Evolutionary conservation across 1,139 yeast genomes (phyloP).

Genomic region (Scheffersomyces titani): DNA sequence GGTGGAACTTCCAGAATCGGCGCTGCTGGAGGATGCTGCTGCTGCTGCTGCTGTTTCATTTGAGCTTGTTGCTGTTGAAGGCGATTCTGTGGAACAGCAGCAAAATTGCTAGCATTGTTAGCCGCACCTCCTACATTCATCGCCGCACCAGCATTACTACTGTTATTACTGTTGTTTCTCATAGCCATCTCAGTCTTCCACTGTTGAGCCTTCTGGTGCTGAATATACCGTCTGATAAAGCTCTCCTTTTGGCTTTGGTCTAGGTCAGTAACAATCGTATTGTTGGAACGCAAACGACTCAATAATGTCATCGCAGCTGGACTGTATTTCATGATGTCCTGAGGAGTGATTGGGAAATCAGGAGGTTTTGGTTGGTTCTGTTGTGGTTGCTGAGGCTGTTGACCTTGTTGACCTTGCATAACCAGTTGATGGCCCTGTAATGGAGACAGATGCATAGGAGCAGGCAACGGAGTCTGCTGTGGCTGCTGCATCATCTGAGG

Average conservation of each 20-base stretch:
- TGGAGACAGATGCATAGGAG: background rate
- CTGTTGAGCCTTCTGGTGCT: constrained; percentile 42
- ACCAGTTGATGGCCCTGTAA: constrained; percentile 7
- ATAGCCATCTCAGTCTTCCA: constrained; percentile 34
- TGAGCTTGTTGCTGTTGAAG: constrained; percentile 5
- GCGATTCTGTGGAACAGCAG: constrained; percentile 5
- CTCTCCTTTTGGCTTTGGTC: constrained; percentile 40
- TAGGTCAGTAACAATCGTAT: constrained; percentile 36
- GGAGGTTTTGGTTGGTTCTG: constrained; percentile 30
- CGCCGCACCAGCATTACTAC: constrained; percentile 4
- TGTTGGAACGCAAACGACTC: constrained; percentile 38
- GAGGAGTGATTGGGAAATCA: constrained; percentile 40
- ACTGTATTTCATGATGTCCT: constrained; percentile 42
- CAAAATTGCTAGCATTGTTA: constrained; percentile 1
- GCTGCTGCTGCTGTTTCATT: constrained; percentile 1
- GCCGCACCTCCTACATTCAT: constrained; percentile 3
- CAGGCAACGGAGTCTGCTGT: constrained; percentile 1
- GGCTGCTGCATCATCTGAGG: constrained; percentile 4
- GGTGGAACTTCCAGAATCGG: constrained; percentile 5
- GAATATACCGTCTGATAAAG: constrained; percentile 41
- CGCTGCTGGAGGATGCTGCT: constrained; percentile 1
- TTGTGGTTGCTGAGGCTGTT: constrained; percentile 9
- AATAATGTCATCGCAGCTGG: constrained; percentile 45
- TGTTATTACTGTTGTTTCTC: constrained; percentile 9
- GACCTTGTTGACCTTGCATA: constrained; percentile 9